Conservation (phyloP, 2,329 filamentous ascomycete genomes). For the Ceratocystis albifundus region DNA sequence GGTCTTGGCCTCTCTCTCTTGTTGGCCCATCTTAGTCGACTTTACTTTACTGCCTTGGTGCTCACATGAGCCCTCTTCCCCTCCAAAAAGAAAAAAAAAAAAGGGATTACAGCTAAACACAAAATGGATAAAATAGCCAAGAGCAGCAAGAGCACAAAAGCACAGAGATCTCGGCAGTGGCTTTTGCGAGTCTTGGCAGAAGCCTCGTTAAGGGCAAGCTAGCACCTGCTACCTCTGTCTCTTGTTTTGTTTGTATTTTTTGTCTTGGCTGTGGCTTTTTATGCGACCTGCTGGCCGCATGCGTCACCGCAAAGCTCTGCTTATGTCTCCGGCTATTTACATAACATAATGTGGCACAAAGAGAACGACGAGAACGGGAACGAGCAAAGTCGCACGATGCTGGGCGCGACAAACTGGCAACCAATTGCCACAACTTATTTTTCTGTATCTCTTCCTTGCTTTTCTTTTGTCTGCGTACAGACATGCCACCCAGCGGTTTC, state of each 20-base stretch:
- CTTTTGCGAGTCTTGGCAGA: constrained; percentile 3
- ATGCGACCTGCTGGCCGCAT: not conserved
- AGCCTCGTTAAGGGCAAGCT: not conserved
- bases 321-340: not conserved
- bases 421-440: not conserved
- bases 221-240: not conserved
- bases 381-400: no score
- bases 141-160: not conserved
- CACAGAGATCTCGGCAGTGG: constrained; percentile 10
- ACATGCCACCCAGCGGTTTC: not conserved
- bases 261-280: not conserved
- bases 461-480: not conserved
- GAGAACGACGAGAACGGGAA: no score
- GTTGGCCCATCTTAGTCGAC: not conserved
- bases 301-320: not conserved
- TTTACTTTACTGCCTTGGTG: not conserved
- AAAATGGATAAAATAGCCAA: not conserved
- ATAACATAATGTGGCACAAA: not conserved
- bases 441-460: not conserved
- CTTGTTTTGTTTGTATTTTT: not conserved
- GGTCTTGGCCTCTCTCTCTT: not conserved
- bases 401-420: no score
- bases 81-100: not conserved
- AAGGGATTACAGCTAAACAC: not conserved
- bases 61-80: no score